A percentile compares a stretch with the other conserved stretches of the same genome.
phyloP scores from a whole-genome alignment of 176 grass and related monocot species.

The Paspalum vaginatum region DNA sequence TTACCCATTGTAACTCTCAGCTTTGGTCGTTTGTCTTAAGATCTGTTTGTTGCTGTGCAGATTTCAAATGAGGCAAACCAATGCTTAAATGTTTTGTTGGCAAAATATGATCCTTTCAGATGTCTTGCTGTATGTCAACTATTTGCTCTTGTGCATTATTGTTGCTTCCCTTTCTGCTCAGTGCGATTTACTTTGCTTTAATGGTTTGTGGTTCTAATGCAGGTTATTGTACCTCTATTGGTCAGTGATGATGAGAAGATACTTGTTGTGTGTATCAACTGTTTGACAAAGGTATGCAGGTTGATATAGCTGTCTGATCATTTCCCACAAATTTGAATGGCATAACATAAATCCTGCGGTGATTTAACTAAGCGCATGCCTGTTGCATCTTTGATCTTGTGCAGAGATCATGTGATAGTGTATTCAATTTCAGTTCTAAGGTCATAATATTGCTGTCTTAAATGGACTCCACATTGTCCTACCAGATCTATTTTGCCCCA shows the following conservation, averaged over 20 bases:
- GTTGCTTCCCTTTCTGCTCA: constrained; percentile 24
- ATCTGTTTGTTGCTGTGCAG: constrained; percentile 57
- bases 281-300: constrained; percentile 87
- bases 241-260: constrained; percentile 97
- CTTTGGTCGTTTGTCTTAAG: constrained; percentile 31
- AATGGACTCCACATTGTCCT: neutral
- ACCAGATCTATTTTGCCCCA: neutral
- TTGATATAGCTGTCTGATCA: neutral
- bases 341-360: neutral
- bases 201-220: constrained; percentile 46
- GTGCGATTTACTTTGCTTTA: constrained; percentile 28
- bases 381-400: constrained; percentile 8
- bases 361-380: neutral
- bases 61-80: constrained; percentile 91
- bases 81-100: constrained; percentile 76
- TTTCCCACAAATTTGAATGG: constrained; percentile 21
- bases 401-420: constrained; percentile 14
- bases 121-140: constrained; percentile 76
- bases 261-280: constrained; percentile 95
- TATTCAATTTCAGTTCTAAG: constrained; percentile 4
- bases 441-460: neutral
- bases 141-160: constrained; percentile 9
- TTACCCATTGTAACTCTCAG: constrained; percentile 4
- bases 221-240: constrained; percentile 91
- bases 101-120: constrained; percentile 88